Conservation (phyloP, 805 yeast species). For the Metschnikowia koreensis region DNA sequence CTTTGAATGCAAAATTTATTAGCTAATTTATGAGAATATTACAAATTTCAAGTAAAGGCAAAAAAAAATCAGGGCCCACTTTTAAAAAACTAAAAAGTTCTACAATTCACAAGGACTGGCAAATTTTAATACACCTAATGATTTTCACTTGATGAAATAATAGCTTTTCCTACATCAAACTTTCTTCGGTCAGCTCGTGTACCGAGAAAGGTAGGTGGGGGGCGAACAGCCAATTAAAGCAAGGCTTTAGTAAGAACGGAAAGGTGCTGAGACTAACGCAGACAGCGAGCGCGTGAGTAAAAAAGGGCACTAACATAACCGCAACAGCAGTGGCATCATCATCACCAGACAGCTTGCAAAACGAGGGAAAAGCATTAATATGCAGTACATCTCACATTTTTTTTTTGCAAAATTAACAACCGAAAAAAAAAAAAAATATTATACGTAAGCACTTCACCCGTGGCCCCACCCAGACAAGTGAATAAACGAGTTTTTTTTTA, state of each 20-base stretch:
- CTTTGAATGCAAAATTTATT: no score
- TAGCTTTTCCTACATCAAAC: no score
- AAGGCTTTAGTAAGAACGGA: conserved; percentile 25
- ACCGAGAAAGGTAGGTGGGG: not conserved
- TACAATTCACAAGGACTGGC: no score
- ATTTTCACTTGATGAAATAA: no score
- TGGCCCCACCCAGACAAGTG: conserved; percentile 6
- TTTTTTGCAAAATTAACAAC: conserved; percentile 2
- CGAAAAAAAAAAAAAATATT: conserved; percentile 2
- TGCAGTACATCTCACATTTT: conserved; percentile 1
- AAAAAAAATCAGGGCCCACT: no score
- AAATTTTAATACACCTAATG: no score
- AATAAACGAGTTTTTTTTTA: no score
- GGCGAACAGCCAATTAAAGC: conserved; percentile 20
- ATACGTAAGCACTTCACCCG: not conserved
- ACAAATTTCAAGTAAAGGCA: no score
- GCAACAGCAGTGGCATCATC: not conserved
- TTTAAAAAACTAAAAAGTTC: no score
- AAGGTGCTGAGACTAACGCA: conserved; percentile 23
- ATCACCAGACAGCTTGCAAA: not conserved
- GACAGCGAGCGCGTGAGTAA: conserved; percentile 15
- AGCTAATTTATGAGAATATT: no score
- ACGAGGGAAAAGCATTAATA: not conserved
- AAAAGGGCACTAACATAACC: conserved; percentile 16
- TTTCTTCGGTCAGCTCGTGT: not conserved